Evolutionary conservation across 2,329 filamentous ascomycete species (phyloP), one percentile per base, ranked within the genome.

Genomic region (Calycina marina): DNA sequence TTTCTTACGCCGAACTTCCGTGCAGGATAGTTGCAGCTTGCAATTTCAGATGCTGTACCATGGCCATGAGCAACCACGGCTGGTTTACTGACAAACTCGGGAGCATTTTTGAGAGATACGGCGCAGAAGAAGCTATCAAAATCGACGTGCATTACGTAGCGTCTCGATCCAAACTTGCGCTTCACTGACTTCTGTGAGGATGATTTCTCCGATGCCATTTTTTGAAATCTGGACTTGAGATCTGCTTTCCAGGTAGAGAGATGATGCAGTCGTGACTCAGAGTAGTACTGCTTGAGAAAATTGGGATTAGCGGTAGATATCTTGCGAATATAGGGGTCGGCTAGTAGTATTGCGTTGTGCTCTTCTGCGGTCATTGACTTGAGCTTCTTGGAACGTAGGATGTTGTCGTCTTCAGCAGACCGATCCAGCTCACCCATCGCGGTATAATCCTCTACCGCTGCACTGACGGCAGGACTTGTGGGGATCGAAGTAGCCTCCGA

Each of bases 71-170:
- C 88, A 18, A 98, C 81, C 1, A 82, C 90, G 2, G 79, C 74
- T 0, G 92, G 90, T 49, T 85, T 88, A 31, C 81, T 75, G 24
- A 65, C 61, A 38, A 72, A 77, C 13, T 92, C 73, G 0, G 88
- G 85, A 14, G 75, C 65, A 33, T 74, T 79, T 46, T 85, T 84
- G 12, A 79, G 56, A 1, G 90, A 94, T 0, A 98, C 83, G 0
- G 92, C 83, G 37, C 86, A 93, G 56, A 98, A 98, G 58, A 98
- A 98, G 55, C 85, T 90, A 57, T 98, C 92, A 53, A 98, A 98
- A 51, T 98, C 90, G 17, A 98, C 84, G 48, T 98, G 90, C 50
- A 98, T 70, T 32, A 98, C 68, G 47, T 96, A 98, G 31, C 80
- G 63, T 38, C 86, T 67, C 3, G 74, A 58, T 0, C 77, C 80